phyloP scores from a whole-genome alignment of 371 early-diverging fungal genomes.

The Paraphysoderma sedebokerense region DNA sequence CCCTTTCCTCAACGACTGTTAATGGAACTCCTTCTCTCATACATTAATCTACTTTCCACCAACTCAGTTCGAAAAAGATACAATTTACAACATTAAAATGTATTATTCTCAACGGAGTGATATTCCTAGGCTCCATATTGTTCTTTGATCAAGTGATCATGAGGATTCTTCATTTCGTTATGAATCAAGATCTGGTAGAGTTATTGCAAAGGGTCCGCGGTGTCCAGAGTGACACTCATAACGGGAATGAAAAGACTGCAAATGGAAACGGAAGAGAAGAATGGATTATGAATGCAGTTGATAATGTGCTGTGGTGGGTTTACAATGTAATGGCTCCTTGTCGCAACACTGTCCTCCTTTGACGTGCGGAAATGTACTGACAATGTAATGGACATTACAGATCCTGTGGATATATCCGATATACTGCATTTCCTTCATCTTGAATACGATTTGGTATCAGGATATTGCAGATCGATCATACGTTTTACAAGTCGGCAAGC shows the following conservation, averaged over 20 bases:
- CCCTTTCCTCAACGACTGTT: no score
- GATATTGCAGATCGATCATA: slow-evolving; percentile 16
- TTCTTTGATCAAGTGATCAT: slow-evolving; percentile 9
- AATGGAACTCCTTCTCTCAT: no score
- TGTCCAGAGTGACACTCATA: no score
- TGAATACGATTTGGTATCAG: slow-evolving; percentile 16
- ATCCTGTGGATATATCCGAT: slow-evolving; percentile 18
- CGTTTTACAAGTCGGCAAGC: slow-evolving; percentile 7
- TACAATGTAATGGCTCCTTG: background rate
- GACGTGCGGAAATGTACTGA: no score
- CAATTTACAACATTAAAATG: slow-evolving; percentile 9
- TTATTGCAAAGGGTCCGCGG: no score
- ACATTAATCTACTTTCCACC: no score
- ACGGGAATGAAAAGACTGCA: no score
- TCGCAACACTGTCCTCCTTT: background rate
- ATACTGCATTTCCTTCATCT: slow-evolving; percentile 10
- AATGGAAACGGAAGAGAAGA: no score
- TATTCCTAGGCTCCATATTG: slow-evolving; percentile 17
- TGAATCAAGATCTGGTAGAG: no score
- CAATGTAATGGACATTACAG: background rate
- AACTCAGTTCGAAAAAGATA: slow-evolving; percentile 15
- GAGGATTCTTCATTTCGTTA: slow-evolving; percentile 4
- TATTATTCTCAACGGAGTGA: slow-evolving; percentile 14
- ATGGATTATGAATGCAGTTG: no score
- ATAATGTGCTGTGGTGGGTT: no score